Base-by-base conservation (phyloP, 495 filamentous ascomycete genomes). In the Podospora conica region DNA sequence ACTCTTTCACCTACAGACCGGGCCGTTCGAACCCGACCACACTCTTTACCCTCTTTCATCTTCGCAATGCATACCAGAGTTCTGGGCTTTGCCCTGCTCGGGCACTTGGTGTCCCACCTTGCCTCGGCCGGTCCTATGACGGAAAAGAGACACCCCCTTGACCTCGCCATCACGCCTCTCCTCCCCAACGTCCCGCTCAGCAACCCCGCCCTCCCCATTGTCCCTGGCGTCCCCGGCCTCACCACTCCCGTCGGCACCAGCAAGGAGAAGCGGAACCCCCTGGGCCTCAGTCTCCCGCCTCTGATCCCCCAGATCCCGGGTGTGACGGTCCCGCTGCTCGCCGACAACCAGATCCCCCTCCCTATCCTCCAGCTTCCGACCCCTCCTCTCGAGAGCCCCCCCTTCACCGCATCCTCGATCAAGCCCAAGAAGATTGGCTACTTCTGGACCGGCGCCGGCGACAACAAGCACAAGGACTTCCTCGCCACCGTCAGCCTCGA, bases 371-470 rank as follows among this genome's bases (percentile, higher is more conserved):
- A 87, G 68, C 62, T 85, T 11, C 86, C 86, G 9, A 85, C 83
- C 22, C 85, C 86, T 33, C 79, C 86, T 0, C 66, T 86, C 28
- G 77, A 79, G 20, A 85, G 82, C 58, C 82, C 82, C 22, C 84
- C 83, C 7, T 86, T 85, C 62, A 78, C 74, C 54, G 73, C 77
- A 6, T 84, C 83, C 70, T 73, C 83, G 53, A 82, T 87, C 67
- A 81, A 81, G 75, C 85, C 86, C 53, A 87, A 87, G 83, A 88
- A 87, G 76, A 86, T 88, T 66, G 86, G 85, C 3, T 87, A 86
- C 73, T 87, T 87, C 74, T 88, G 83, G 83, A 85, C 84, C 61
- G 86, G 80, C 31, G 77, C 85, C 12, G 85, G 81, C 21, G 85
- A 88, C 71, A 87, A 87, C 69, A 63, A 79, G 58, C 85, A 88